Evolutionary conservation across 129 eudicot genomes (phyloP), one percentile per base, ranked within the genome.

Genomic region (Arctium minus): DNA sequence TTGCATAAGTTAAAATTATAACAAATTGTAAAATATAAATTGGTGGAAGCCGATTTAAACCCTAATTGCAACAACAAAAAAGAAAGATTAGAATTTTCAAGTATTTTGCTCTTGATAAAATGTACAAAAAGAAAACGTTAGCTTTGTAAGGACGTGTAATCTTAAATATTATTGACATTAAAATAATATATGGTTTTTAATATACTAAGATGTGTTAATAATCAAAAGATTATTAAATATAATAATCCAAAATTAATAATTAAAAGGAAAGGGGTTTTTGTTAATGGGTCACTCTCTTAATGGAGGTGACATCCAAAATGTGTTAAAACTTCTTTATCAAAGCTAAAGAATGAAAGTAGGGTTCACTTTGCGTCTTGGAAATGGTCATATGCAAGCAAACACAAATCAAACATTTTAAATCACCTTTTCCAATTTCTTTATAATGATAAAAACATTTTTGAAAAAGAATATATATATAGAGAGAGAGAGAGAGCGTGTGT

Each of bases 281-380:
- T 84, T 79, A 73, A 84, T 79, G 80, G 83, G 87, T 84, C 87
- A 62, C 76, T 79, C 79, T 84, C 87, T 64, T 48, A 40, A 84
- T 33, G 5, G 64, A 72, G 80, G 77, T 79, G 84, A 79, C 87
- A 73, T 84, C 60, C 29, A 65, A 79, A 65, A 79, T 84, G 80
- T 84, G 87, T 79, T 84, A 39, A 73, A 79, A 84, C 80, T 73
- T 84, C 87, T 84, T 84, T 79, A 73, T 84, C 84, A 79, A 84
- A 84, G 80, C 80, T 78, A 79, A 79, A 84, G 71, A 84, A 65
- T 74, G 64, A 79, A 79, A 73, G 84, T 65, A 84, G 84, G 80
- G 84, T 73, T 79, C 79, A 79, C 80, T 84, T 84, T 74, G 87
- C 87, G 79, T 84, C 83, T 79, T 15, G 71, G 84, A 84, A 79